A percentile compares a stretch with the other conserved stretches of the same genome.
Evolutionary conservation across 2,329 filamentous ascomycete species (phyloP).

Genomic region (Botrytis squamosa): DNA sequence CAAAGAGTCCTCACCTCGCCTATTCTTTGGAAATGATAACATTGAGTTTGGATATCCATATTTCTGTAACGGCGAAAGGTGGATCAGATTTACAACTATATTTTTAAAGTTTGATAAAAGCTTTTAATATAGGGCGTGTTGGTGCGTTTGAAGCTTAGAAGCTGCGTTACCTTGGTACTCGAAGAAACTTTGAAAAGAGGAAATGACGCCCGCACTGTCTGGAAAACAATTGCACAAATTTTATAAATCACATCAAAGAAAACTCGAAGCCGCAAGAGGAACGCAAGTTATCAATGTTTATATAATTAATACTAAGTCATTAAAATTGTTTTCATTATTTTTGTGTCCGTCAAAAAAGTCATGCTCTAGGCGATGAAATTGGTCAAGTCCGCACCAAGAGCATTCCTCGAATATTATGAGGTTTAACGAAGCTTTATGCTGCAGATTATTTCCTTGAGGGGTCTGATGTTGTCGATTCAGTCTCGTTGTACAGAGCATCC

Average conservation of each 20-base stretch:
- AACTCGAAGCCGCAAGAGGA: background rate
- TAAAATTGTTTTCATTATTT: background rate
- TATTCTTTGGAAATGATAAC: background rate
- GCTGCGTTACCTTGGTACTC: background rate
- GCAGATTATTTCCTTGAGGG: background rate
- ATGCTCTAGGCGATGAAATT: background rate
- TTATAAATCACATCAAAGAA: background rate
- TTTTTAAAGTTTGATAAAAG: background rate
- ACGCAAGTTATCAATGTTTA: background rate
- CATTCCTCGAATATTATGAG: too few species aligned
- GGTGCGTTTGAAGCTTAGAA: background rate
- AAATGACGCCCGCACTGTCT: background rate
- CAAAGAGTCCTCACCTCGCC: background rate
- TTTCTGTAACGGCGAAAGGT: background rate
- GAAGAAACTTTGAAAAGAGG: background rate
- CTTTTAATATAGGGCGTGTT: background rate
- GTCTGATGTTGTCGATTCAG: background rate
- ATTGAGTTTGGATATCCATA: background rate
- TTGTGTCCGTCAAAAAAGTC: background rate
- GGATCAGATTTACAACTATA: background rate
- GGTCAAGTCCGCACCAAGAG: background rate
- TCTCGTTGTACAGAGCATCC: slow-evolving; percentile 13
- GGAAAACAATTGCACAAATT: background rate
- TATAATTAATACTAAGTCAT: background rate
- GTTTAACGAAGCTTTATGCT: background rate